Evolutionary conservation across 176 grass and related monocot species (phyloP), one percentile per base, ranked within the genome.

Genomic region (Tillandsia leiboldiana): DNA sequence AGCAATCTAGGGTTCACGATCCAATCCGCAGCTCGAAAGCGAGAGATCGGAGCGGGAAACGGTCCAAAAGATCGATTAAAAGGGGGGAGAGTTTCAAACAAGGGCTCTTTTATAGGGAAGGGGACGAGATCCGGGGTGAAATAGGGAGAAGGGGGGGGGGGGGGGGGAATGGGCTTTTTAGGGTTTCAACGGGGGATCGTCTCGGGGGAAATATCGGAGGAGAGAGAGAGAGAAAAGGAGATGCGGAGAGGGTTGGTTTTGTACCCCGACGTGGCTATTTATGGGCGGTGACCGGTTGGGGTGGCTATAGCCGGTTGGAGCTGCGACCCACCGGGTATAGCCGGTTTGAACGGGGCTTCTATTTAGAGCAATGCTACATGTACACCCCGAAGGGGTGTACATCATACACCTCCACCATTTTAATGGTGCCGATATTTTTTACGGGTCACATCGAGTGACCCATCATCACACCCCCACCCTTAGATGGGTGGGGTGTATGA

Each of bases 101-200:
- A 3, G 18, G 17, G 67, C 71, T 82, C 78, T 87, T 93, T 90
- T 96, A 95, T 95, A 95, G 78, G 80, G 86, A 89, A 79, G 69
- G 49, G 42, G 48, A 64, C 63, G 12, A 48, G 49, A 58, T 77
- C 50, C 57, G 57, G 70, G 47, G 14, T 42, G 18, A 51, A 5
- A 61, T 48, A 27, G 51, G 9, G 48, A 4, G 27, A 17, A 1
- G 26, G 13, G 24, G 24, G 17, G 3, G 26, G 26, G 3, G 26
- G 13, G 24, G 24, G 14, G 3, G 26, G 13, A 13, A 54, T 53
- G 56, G 73, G 73, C 64, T 74, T 66, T 23, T 72, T 75, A 68
- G 76, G 76, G 79, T 78, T 64, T 68, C 54, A 1, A 70, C 42
- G 15, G 56, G 56, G 15, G 56, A 10, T 61, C 64, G 2, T 75